Percentiles rank a stretch among this genome's conserved stretches.
Evolutionary conservation across 2,329 filamentous ascomycete species (phyloP).

Genomic region (Cyphellophora europaea): DNA sequence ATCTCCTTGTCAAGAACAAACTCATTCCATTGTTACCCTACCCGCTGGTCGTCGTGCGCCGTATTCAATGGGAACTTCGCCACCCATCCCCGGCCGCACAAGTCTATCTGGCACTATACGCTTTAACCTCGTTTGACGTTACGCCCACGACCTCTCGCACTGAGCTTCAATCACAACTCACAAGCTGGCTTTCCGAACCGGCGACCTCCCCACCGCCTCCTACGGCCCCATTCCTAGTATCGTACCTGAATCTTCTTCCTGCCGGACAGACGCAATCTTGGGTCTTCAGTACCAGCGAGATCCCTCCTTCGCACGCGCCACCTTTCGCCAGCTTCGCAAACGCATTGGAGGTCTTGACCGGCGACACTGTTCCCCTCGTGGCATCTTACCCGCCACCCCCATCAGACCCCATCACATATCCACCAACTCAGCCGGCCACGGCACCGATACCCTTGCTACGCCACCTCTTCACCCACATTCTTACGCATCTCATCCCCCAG

Average conservation of each 20-base stretch:
- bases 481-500: conserved; percentile 6
- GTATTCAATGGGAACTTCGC: conserved; percentile 28
- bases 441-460: conserved; percentile 5
- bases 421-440: conserved; percentile 1
- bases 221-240: conserved; percentile 26
- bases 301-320: background rate
- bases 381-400: no score
- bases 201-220: background rate
- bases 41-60: conserved; percentile 27
- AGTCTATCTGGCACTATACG: conserved; percentile 10
- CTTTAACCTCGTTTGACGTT: no score
- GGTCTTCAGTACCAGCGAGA: conserved; percentile 32
- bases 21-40: conserved; percentile 28
- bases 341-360: no score
- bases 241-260: conserved; percentile 29
- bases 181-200: conserved; percentile 1
- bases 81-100: conserved; percentile 24
- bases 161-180: no score
- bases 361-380: no score
- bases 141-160: no score
- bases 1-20: conserved; percentile 4
- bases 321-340: background rate
- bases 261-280: conserved; percentile 32
- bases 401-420: background rate
- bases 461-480: conserved; percentile 11